Conservation (phyloP, 1,284 basidiomycete species). For the Trametes pubescens region DNA sequence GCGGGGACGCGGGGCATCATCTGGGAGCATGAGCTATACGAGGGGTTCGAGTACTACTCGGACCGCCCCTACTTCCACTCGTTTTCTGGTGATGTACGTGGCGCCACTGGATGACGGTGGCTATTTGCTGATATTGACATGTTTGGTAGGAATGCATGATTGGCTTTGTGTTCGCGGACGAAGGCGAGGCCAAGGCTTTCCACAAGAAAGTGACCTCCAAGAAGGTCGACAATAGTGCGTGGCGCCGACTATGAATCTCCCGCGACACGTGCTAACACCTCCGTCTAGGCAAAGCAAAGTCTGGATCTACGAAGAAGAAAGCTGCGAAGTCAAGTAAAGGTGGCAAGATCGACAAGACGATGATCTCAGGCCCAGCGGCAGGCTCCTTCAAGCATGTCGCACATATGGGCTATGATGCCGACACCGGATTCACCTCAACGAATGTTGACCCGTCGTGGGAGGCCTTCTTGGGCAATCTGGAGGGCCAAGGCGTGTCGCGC, state of each 20-base stretch:
- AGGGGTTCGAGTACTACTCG: constrained; percentile 84
- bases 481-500: constrained; percentile 72
- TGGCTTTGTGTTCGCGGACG: constrained; percentile 91
- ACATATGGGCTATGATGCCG: constrained; percentile 93
- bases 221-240: constrained; percentile 66
- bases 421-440: constrained; percentile 86
- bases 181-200: constrained; percentile 87
- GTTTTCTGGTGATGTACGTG: constrained; percentile 90
- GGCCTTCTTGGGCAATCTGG: constrained; percentile 77
- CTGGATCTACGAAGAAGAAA: constrained; percentile 67
- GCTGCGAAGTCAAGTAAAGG: constrained; percentile 52
- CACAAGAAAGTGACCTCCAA: constrained; percentile 86
- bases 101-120: neutral
- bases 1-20: constrained; percentile 86
- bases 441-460: constrained; percentile 97
- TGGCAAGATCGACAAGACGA: constrained; percentile 88
- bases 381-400: constrained; percentile 92
- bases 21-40: constrained; percentile 95
- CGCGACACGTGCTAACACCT: constrained; percentile 6
- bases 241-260: constrained; percentile 1
- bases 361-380: constrained; percentile 85
- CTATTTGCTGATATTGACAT: constrained; percentile 11
- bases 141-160: constrained; percentile 81
- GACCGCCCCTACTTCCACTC: constrained; percentile 95
- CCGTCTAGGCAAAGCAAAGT: constrained; percentile 43